phyloP scores from a whole-genome alignment of 1,139 yeast species.

The Hansenula sp. region DNA sequence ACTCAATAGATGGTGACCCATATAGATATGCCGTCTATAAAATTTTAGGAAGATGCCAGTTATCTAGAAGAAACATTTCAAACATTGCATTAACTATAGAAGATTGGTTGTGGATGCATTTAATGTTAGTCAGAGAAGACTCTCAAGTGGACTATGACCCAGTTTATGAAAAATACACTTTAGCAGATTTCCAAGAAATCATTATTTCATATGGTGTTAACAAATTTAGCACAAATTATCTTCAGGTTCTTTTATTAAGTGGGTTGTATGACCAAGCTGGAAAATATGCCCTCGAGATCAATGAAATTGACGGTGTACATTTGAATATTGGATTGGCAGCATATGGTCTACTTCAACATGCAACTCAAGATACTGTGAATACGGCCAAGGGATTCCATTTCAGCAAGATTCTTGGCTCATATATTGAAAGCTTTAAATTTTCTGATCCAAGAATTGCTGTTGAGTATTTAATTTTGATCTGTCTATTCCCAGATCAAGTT shows the following conservation, averaged over 20 bases:
- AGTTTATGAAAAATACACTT: constrained; percentile 66
- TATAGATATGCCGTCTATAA: constrained; percentile 88
- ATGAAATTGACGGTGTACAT: constrained; percentile 87
- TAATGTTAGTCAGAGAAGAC: constrained; percentile 65
- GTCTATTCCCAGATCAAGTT: constrained; percentile 48
- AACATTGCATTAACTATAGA: constrained; percentile 74
- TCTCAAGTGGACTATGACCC: constrained; percentile 37
- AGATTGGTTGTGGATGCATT: constrained; percentile 97
- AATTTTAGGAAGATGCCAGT: constrained; percentile 77
- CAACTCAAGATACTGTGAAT: constrained; percentile 21
- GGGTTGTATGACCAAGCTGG: constrained; percentile 86
- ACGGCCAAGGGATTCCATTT: constrained; percentile 43
- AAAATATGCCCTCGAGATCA: constrained; percentile 58
- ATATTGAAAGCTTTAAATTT: constrained; percentile 76
- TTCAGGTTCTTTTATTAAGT: constrained; percentile 67
- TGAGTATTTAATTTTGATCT: constrained; percentile 75
- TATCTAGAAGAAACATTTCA: constrained; percentile 73
- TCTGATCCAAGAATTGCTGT: constrained; percentile 90
- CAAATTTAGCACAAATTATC: constrained; percentile 67
- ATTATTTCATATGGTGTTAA: constrained; percentile 70
- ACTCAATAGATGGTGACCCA: constrained; percentile 73
- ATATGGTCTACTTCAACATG: constrained; percentile 63
- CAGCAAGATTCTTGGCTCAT: constrained; percentile 59
- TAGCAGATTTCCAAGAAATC: constrained; percentile 69
- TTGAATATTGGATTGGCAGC: constrained; percentile 78